Evolutionary conservation across 495 filamentous ascomycete species (phyloP).

Genomic region (Xeromyces bisporus): DNA sequence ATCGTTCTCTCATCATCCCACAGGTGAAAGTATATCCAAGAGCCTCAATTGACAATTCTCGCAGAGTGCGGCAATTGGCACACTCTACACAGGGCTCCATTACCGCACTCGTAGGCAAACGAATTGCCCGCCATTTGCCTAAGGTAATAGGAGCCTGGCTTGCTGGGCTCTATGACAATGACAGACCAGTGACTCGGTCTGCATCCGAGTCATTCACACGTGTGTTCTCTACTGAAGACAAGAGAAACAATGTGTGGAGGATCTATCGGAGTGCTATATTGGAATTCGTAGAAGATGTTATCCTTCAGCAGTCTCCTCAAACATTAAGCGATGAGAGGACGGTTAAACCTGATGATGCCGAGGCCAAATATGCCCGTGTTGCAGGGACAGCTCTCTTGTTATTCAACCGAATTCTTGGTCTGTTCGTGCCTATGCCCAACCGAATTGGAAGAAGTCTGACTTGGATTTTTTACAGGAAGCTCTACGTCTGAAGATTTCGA

Average conservation of each 20-base stretch:
- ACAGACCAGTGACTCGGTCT: constrained; percentile 51
- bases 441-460: constrained; percentile 1
- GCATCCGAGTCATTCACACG: constrained; percentile 56
- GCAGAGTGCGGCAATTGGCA: constrained; percentile 72
- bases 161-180: constrained; percentile 70
- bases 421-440: background rate
- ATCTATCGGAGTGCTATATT: constrained; percentile 59
- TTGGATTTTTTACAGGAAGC: constrained; percentile 16
- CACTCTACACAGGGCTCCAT: constrained; percentile 61
- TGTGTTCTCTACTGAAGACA: constrained; percentile 65
- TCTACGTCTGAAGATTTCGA: constrained; percentile 31
- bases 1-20: background rate
- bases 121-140: constrained; percentile 60
- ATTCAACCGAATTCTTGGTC: constrained; percentile 32
- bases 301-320: constrained; percentile 53
- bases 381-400: constrained; percentile 39
- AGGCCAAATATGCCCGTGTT: constrained; percentile 69
- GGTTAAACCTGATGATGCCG: constrained; percentile 65
- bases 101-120: constrained; percentile 53
- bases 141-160: constrained; percentile 74
- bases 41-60: constrained; percentile 68
- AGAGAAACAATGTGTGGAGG: constrained; percentile 56
- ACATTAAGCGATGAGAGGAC: constrained; percentile 81
- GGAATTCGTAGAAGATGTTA: constrained; percentile 61
- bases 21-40: constrained; percentile 78